Percentiles rank a stretch among this genome's conserved stretches.
phyloP scores from a whole-genome alignment of 1,284 basidiomycete species.

The Apiotrichum domesticum region DNA sequence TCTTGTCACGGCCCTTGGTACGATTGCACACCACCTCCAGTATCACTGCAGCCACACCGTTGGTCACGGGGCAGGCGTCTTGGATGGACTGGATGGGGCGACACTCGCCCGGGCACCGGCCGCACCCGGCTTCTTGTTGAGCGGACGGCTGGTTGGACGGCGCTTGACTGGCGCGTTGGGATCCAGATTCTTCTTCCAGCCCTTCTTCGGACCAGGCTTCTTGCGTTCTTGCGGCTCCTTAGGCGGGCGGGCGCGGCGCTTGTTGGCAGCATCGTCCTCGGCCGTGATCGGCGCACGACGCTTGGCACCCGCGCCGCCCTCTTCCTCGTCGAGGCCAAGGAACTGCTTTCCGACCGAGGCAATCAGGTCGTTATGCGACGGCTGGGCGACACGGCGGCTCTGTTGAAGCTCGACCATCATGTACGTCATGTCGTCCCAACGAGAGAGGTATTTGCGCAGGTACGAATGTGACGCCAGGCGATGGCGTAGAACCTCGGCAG shows the following conservation, averaged over 20 bases:
- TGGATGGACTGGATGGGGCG: conserved; percentile 10
- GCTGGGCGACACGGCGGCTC: conserved; percentile 21
- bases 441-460: conserved; percentile 34
- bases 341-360: conserved; percentile 31
- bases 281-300: conserved; percentile 2
- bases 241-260: conserved; percentile 14
- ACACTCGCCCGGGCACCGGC: background rate
- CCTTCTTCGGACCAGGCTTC: conserved; percentile 42
- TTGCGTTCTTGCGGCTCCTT: conserved; percentile 29
- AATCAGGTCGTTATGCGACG: conserved; percentile 31
- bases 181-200: conserved; percentile 32
- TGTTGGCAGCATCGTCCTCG: conserved; percentile 8
- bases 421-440: conserved; percentile 40
- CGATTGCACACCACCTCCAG: background rate
- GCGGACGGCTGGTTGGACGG: background rate
- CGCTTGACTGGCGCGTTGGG: conserved; percentile 17
- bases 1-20: background rate
- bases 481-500: conserved; percentile 30
- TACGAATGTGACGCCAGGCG: conserved; percentile 28
- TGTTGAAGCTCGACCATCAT: conserved; percentile 30
- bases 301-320: conserved; percentile 5
- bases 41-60: background rate
- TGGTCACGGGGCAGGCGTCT: background rate
- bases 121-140: conserved; percentile 11
- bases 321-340: conserved; percentile 30